Evolutionary conservation across 2,329 filamentous ascomycete genomes (phyloP), one percentile per base, ranked within the genome.

Genomic region (Sarocladium oryzae): DNA sequence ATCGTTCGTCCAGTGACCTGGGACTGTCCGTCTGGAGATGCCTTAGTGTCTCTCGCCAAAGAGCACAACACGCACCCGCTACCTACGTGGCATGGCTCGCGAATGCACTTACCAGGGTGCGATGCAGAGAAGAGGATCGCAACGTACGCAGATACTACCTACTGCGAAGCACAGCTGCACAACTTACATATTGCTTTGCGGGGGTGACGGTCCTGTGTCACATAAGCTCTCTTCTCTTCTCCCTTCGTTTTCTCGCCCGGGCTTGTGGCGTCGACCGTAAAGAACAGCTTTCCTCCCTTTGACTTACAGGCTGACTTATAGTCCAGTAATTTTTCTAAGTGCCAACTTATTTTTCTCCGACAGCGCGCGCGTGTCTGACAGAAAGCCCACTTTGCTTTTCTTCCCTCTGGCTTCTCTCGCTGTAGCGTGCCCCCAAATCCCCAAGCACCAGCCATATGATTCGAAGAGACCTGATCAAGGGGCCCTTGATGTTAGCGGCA

Each of bases 361-460:
- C 35, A n/a, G n/a, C 20, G 28, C 13, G 7, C 28, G 13, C 13
- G 43, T 32, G 26, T 33, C 43, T 48, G 43, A 33, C 43, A 20
- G 43, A 8, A 26, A 18, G 43, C 26, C 43, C 43, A 33, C 28
- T 32, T n/a, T n/a, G n/a, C n/a, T 32, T 48, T 48, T 20, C 43
- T 48, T 48, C 43, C 20, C 24, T 32, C 10, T 9, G 28, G 28
- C 43, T 48, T 48, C 43, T 48, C 43, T n/a, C n/a, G n/a, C n/a
- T n/a, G 43, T 32, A 11, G 43, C 24, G 7, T 11, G 21, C 24
- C 28, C 3, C 4, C 15, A 18, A 26, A 3, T 11, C 16, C 43
- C 23, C n/a, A 21, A 20, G 40, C 40, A 43, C n/a, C 9, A 33
- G 43, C 43, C 26, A 48, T 26, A 48, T 48, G 43, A 48, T 48